Evolutionary conservation across 768 basidiomycete genomes (phyloP).

Genomic region (Leccinum rimulosum): DNA sequence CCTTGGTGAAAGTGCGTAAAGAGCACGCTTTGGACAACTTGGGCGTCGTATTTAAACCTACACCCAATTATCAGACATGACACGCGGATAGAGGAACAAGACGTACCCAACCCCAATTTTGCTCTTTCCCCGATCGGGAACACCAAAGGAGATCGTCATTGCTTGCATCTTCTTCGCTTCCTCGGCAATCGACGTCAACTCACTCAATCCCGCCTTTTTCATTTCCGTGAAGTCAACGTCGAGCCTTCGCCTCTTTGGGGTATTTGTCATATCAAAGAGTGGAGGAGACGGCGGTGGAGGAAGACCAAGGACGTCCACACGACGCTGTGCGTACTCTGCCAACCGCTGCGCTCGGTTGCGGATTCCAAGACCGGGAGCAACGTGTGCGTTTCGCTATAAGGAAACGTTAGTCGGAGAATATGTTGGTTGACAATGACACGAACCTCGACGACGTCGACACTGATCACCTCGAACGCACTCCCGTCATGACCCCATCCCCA

Average conservation of each 20-base stretch:
- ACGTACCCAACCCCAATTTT: slow-evolving; percentile 46
- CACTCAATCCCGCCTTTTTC: slow-evolving; percentile 20
- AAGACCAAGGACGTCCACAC: slow-evolving; percentile 43
- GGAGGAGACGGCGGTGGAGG: slow-evolving; percentile 27
- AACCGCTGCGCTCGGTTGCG: slow-evolving; percentile 68
- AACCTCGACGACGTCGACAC: slow-evolving; percentile 64
- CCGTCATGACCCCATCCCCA: slow-evolving; percentile 84
- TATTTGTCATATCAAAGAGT: slow-evolving; percentile 34
- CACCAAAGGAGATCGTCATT: slow-evolving; percentile 50
- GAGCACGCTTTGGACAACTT: slow-evolving; percentile 40
- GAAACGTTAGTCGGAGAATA: slow-evolving; percentile 4
- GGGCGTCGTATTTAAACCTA: slow-evolving; percentile 55
- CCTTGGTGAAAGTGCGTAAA: slow-evolving; percentile 37
- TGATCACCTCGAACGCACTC: slow-evolving; percentile 68
- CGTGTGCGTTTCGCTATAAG: slow-evolving; percentile 49
- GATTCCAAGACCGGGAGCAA: slow-evolving; percentile 50
- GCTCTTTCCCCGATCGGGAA: slow-evolving; percentile 28
- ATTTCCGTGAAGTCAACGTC: slow-evolving; percentile 24
- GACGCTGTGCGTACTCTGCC: slow-evolving; percentile 62
- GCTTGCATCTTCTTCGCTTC: slow-evolving; percentile 42
- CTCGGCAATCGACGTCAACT: slow-evolving; percentile 28
- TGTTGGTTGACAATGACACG: slow-evolving; percentile 22
- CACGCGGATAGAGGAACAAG: not conserved
- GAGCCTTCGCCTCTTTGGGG: slow-evolving; percentile 29
- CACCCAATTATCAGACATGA: not conserved